Evolutionary conservation across 2,329 filamentous ascomycete genomes (phyloP), one percentile per base, ranked within the genome.

Genomic region (Colletotrichum tofieldiae): DNA sequence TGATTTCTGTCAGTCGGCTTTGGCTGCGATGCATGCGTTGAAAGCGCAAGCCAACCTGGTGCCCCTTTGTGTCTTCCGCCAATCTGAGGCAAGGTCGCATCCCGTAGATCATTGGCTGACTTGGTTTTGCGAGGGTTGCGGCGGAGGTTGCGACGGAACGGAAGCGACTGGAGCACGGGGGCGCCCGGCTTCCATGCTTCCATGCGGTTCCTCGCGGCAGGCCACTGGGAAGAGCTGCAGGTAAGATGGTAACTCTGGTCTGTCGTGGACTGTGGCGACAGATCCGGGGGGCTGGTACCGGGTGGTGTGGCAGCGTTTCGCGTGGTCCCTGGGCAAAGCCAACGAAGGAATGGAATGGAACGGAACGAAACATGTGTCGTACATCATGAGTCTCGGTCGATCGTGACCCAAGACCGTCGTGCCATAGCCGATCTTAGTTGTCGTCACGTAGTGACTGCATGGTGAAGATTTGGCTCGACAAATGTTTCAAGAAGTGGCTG

Each of bases 241-340:
- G 29, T 18, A n/a, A n/a, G 59, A 23, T 49, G 29, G 59, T 26
- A n/a, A 35, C 59, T n/a, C 20, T 47, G 43, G 20, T 61, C 12
- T 61, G 59, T 37, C 41, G 37, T 37, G 39, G 59, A 35, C 43
- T 16, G 58, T 23, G 41, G 58, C 43, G 58, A 61, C 39, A 37
- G 49, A 51, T 49, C 59, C 43, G 43, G 59, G 29, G 43, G 14
- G 7, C 16, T 35, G 67, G 60, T 65, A 41, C 37, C 52, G 54
- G 55, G 54, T 55, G 18, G 43, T 51, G 45, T 37, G 20, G 32
- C 23, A 41, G 29, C 16, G 55, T 45, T 65, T 47, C 56, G 39
- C 35, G 39, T 41, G 51, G 20, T 37, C 9, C 20, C 43, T 35
- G 26, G 12, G 9, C 39, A 41, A 47, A 29, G 32, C 41, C 23